phyloP scores from a whole-genome alignment of 345 rosid genomes.

The Sisymbrium altissimum region DNA sequence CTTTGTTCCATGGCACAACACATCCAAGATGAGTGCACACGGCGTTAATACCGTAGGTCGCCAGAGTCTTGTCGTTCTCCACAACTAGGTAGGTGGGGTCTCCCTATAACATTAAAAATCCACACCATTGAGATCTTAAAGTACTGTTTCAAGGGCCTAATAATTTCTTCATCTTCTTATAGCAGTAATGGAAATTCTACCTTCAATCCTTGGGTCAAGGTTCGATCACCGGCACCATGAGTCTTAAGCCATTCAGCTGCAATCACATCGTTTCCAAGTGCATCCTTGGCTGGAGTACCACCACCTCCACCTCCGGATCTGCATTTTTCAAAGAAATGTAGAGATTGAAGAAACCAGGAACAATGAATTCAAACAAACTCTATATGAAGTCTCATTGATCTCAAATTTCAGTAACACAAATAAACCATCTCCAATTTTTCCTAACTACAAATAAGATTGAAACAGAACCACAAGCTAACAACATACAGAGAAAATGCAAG shows the following conservation, averaged over 20 bases:
- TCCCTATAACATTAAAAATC: slow-evolving; percentile 46
- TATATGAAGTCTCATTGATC: not conserved
- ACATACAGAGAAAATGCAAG: not conserved
- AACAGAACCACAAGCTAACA: not conserved
- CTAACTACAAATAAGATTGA: not conserved
- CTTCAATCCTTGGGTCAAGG: slow-evolving; percentile 89
- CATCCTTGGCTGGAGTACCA: slow-evolving; percentile 90
- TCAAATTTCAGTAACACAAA: not conserved
- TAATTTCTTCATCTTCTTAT: not conserved
- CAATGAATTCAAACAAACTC: not conserved
- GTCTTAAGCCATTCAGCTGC: slow-evolving; percentile 75
- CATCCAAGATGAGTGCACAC: slow-evolving; percentile 98
- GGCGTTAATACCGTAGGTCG: slow-evolving; percentile 74
- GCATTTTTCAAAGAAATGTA: slow-evolving; percentile 3
- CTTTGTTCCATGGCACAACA: slow-evolving; percentile 86
- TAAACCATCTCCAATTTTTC: not conserved
- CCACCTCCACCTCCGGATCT: slow-evolving; percentile 56
- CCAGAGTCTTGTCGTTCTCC: slow-evolving; percentile 79
- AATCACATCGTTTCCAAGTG: slow-evolving; percentile 72
- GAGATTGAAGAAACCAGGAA: not conserved
- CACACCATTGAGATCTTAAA: not conserved
- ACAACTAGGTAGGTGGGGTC: slow-evolving; percentile 97
- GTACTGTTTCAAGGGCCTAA: not conserved
- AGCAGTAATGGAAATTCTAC: slow-evolving; percentile 28
- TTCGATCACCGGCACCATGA: slow-evolving; percentile 84